Evolutionary conservation across 306 rosid species (phyloP).

Genomic region (Abrus pulchellus): DNA sequence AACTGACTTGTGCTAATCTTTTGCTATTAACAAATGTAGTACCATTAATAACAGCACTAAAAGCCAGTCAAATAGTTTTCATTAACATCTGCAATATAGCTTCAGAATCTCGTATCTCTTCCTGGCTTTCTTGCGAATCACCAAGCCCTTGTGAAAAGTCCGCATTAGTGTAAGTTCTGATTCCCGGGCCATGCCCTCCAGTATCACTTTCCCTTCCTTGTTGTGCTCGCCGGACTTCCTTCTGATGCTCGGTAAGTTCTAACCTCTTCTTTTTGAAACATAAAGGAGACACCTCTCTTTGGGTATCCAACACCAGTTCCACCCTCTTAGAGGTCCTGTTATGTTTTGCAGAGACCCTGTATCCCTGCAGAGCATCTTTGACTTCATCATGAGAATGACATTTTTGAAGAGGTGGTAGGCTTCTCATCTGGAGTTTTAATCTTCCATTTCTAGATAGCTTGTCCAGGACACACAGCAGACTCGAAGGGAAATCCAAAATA

Average conservation of each 20-base stretch:
- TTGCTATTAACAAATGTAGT: neutral
- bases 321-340: conserved; percentile 73
- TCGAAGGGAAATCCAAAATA: conserved; percentile 71
- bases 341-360: conserved; percentile 60
- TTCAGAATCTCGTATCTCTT: conserved; percentile 62
- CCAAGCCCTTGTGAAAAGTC: conserved; percentile 75
- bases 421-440: conserved; percentile 74
- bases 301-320: conserved; percentile 54
- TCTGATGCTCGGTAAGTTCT: conserved; percentile 82
- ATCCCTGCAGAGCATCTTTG: conserved; percentile 49
- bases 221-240: conserved; percentile 83
- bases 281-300: conserved; percentile 38
- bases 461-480: conserved; percentile 71
- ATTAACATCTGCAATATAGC: conserved; percentile 64
- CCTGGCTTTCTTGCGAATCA: conserved; percentile 76
- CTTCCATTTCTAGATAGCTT: conserved; percentile 72
- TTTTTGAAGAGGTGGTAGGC: conserved; percentile 57
- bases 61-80: conserved; percentile 49
- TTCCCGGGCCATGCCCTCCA: conserved; percentile 81
- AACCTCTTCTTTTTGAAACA: conserved; percentile 64
- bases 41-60: neutral
- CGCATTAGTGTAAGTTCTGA: conserved; percentile 71
- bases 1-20: neutral
- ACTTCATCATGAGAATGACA: conserved; percentile 52
- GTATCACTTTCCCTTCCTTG: conserved; percentile 74